Evolutionary conservation across 768 basidiomycete genomes (phyloP).

Genomic region (Boletus vermiculosoides): DNA sequence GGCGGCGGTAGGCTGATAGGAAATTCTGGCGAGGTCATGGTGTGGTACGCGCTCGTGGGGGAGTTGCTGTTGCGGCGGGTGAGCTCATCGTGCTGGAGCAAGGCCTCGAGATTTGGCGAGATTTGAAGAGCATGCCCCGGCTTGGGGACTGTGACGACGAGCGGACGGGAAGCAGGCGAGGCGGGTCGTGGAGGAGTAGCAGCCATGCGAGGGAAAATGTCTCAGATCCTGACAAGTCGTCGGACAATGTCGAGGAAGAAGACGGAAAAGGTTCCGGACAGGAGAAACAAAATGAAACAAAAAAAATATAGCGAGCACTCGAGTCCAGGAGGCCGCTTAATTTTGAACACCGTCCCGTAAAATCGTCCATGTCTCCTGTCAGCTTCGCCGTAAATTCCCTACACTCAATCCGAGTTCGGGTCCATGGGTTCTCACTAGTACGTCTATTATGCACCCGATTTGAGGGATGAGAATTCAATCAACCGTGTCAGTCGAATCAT

Average conservation of each 20-base stretch:
- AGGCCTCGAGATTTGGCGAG: conserved; percentile 58
- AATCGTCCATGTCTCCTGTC: neutral
- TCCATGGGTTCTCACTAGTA: neutral
- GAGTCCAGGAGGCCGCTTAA: conserved; percentile 13
- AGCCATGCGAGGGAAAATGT: conserved; percentile 13
- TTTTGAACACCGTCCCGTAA: conserved; percentile 17
- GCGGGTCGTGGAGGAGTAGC: conserved; percentile 22
- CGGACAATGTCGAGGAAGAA: neutral
- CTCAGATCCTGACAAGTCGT: neutral
- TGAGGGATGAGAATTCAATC: neutral
- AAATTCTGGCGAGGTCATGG: conserved; percentile 17
- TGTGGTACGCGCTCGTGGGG: conserved; percentile 15
- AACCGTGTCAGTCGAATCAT: neutral
- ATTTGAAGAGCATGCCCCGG: conserved; percentile 41
- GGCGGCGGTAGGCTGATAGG: conserved; percentile 33
- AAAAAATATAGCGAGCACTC: neutral
- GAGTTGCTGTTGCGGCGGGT: conserved; percentile 35
- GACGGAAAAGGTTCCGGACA: neutral
- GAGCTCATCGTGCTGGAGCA: conserved; percentile 57
- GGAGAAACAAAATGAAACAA: neutral
- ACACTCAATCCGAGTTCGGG: neutral
- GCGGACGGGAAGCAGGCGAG: conserved; percentile 10
- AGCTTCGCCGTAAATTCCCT: neutral
- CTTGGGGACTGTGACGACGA: neutral
- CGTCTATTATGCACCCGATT: neutral